Percentiles rank a stretch among this genome's conserved stretches.
Evolutionary conservation across 306 rosid species (phyloP).

Genomic region (Vigna radiata): DNA sequence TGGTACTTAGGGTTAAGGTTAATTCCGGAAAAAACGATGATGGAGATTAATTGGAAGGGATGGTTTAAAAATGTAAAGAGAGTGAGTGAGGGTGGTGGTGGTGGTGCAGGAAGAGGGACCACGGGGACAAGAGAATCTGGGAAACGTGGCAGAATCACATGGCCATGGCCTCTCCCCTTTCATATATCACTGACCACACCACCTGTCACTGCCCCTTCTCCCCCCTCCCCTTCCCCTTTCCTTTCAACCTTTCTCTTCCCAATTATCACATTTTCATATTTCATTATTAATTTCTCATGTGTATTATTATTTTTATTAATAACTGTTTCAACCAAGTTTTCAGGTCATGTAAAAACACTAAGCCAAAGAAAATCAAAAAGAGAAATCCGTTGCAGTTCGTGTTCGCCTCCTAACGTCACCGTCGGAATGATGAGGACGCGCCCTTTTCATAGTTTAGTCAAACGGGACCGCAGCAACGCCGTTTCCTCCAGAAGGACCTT

Average conservation of each 20-base stretch:
- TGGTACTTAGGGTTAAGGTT: conserved; percentile 5
- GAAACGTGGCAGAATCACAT: conserved; percentile 62
- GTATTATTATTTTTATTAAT: too few relatives aligned
- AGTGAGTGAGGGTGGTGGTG: conserved; percentile 21
- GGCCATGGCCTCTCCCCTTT: conserved; percentile 48
- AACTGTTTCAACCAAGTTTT: too few relatives aligned
- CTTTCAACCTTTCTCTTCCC: conserved; percentile 29
- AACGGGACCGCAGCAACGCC: conserved; percentile 38
- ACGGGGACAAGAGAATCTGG: conserved; percentile 57
- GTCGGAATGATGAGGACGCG: not conserved
- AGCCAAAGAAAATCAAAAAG: not conserved
- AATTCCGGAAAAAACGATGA: conserved; percentile 2
- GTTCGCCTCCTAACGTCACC: conserved; percentile 45
- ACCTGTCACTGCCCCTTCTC: conserved; percentile 43
- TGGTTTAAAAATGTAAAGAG: not conserved
- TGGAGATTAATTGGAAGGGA: not conserved
- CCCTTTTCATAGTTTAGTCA: conserved; percentile 37
- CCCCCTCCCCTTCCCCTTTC: conserved; percentile 42
- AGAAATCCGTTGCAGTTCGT: conserved; percentile 22
- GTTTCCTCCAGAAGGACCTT: not conserved
- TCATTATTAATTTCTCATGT: too few relatives aligned
- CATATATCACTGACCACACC: conserved; percentile 27
- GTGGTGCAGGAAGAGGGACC: conserved; percentile 53
- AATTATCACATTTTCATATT: not conserved
- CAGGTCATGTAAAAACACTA: too few relatives aligned